A percentile compares a stretch with the other conserved stretches of the same genome.
These are phyloP conservation scores for Zygosaccharomyces gambellarensis DNA, from an alignment of 805 yeast genomes.

Conservation along the genomic window DNA sequence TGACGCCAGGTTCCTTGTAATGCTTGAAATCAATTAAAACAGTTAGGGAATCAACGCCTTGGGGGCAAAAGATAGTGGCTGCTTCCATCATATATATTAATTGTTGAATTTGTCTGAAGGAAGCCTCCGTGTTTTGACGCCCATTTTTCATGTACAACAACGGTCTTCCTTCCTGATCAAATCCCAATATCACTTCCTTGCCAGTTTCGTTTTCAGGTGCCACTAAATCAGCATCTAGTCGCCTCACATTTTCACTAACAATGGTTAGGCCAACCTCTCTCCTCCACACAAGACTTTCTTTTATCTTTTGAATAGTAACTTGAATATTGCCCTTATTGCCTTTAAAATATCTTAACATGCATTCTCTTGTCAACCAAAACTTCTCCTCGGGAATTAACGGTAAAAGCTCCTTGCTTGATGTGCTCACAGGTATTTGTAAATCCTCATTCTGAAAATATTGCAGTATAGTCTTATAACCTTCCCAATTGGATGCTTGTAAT, in stretches of 20 bases:
- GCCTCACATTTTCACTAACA: constrained; percentile 34
- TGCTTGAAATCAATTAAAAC: constrained; percentile 53
- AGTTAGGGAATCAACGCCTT: constrained; percentile 54
- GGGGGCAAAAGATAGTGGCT: constrained; percentile 50
- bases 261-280: constrained; percentile 45
- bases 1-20: constrained; percentile 34
- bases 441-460: constrained; percentile 19
- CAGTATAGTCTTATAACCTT: constrained; percentile 18
- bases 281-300: constrained; percentile 50
- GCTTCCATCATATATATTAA: constrained; percentile 54
- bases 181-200: constrained; percentile 50
- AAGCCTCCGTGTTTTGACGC: constrained; percentile 49
- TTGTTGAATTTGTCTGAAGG: constrained; percentile 51
- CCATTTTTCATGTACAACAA: constrained; percentile 50
- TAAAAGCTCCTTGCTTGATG: constrained; percentile 38
- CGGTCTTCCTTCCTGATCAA: constrained; percentile 50
- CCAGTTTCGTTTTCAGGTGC: constrained; percentile 50
- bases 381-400: constrained; percentile 35
- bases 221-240: constrained; percentile 40
- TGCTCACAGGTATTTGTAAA: constrained; percentile 22
- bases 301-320: constrained; percentile 42
- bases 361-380: constrained; percentile 45
- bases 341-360: constrained; percentile 46
- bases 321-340: constrained; percentile 49
- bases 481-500: constrained; percentile 18